Evolutionary conservation across 169 alveolate genomes (phyloP).

Genomic region (Cryptosporidium canis): DNA sequence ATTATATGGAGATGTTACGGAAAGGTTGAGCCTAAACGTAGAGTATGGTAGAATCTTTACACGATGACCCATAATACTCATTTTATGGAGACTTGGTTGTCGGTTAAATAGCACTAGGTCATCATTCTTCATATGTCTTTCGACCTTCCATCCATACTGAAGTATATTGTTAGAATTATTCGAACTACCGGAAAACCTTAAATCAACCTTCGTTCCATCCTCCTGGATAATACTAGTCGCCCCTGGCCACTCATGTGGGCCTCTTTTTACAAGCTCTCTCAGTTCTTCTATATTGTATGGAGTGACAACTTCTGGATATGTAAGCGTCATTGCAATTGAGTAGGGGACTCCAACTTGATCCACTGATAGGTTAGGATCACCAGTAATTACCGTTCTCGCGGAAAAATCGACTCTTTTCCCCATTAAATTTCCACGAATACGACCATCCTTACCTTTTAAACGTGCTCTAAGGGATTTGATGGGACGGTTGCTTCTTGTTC

Average conservation of each 20-base stretch:
- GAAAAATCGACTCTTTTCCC: constrained; percentile 99
- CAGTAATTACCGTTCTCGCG: constrained; percentile 99
- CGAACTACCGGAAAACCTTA: constrained; percentile 74
- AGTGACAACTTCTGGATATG: constrained; percentile 99
- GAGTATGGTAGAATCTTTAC: constrained; percentile 97
- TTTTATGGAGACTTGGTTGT: constrained; percentile 99
- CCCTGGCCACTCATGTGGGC: constrained; percentile 99
- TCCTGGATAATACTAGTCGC: constrained; percentile 94
- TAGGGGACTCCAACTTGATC: constrained; percentile 98
- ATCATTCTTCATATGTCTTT: constrained; percentile 98
- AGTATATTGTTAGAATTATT: constrained; percentile 74
- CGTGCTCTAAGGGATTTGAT: constrained; percentile 97
- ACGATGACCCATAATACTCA: constrained; percentile 99
- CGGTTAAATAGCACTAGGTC: constrained; percentile 99
- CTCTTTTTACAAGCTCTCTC: constrained; percentile 91
- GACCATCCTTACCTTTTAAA: constrained; percentile 99
- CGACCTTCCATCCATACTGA: constrained; percentile 96
- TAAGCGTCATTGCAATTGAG: constrained; percentile 97
- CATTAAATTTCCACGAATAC: constrained; percentile 98
- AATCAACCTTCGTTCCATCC: constrained; percentile 90
- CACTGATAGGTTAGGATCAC: constrained; percentile 97
- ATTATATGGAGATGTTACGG: constrained; percentile 99
- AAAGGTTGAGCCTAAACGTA: constrained; percentile 98
- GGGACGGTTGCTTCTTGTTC: constrained; percentile 95
- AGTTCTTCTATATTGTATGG: constrained; percentile 93